phyloP scores from a whole-genome alignment of 2,329 filamentous ascomycete species.

The Tolypocladium nubicola region DNA sequence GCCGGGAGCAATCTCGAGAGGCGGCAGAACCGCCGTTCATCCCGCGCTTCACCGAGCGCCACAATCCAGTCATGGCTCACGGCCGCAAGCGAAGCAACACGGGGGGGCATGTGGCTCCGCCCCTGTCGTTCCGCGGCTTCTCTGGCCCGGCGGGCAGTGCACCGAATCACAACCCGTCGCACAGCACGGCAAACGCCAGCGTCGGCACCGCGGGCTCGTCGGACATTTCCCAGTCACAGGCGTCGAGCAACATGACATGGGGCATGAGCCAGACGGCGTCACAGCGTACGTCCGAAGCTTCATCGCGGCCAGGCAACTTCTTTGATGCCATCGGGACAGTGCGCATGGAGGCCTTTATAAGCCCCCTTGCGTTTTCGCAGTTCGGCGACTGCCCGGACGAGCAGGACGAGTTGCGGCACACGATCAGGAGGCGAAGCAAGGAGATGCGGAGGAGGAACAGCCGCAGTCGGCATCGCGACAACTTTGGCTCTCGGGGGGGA shows the following conservation, averaged over 20 bases:
- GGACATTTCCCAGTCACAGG: conserved; percentile 48
- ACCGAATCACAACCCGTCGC: conserved; percentile 35
- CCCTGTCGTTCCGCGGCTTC: conserved; percentile 69
- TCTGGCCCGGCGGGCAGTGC: conserved; percentile 41
- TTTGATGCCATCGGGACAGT: conserved; percentile 86
- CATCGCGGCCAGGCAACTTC: conserved; percentile 49
- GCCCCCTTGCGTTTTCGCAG: conserved; percentile 41
- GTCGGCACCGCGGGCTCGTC: conserved; percentile 48
- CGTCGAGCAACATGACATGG: conserved; percentile 32
- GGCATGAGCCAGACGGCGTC: conserved; percentile 34
- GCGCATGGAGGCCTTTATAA: conserved; percentile 95
- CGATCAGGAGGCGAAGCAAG: conserved; percentile 42
- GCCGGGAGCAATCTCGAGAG: conserved; percentile 42
- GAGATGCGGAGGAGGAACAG: conserved; percentile 41
- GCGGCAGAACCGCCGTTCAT: conserved; percentile 63
- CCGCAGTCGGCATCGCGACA: conserved; percentile 43
- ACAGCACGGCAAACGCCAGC: conserved; percentile 48
- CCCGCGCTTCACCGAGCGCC: conserved; percentile 55
- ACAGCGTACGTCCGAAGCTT: conserved; percentile 45
- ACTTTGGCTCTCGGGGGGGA: conserved; percentile 32
- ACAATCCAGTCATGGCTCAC: conserved; percentile 42
- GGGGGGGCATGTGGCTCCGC: conserved; percentile 60
- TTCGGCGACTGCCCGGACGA: conserved; percentile 38
- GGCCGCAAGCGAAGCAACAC: conserved; percentile 85
- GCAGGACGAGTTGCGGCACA: conserved; percentile 36